Conservation (phyloP, 2,329 filamentous ascomycete genomes). For the Fonsecaea pugnacius region DNA sequence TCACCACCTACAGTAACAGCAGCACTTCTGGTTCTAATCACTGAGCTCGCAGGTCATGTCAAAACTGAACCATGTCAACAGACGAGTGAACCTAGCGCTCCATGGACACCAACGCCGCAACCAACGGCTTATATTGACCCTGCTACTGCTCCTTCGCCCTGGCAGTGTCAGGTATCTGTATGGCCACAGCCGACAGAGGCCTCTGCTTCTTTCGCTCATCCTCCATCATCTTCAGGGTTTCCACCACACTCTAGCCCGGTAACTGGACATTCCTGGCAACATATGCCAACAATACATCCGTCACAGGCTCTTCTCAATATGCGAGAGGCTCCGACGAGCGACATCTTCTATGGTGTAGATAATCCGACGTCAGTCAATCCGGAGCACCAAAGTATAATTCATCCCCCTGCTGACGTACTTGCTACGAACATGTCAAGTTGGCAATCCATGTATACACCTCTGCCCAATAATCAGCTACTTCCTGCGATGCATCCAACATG, state of each 20-base stretch:
- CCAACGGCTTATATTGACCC: not conserved
- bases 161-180: not conserved
- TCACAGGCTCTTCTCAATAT: not conserved
- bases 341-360: not conserved
- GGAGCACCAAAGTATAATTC: not conserved
- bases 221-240: not conserved
- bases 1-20: not conserved
- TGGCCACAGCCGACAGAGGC: not conserved
- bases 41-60: constrained; percentile 8
- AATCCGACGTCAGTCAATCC: not conserved
- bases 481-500: not conserved
- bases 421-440: not conserved
- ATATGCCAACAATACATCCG: not conserved
- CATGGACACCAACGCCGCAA: not conserved
- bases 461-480: not conserved
- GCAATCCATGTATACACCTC: not conserved
- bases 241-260: not conserved
- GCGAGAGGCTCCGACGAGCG: not conserved
- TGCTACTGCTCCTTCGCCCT: not conserved
- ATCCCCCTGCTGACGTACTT: not conserved
- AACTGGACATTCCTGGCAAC: not conserved
- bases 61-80: not conserved
- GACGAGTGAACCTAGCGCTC: not conserved
- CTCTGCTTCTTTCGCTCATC: not conserved
- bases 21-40: not conserved